phyloP scores from a whole-genome alignment of 2,329 filamentous ascomycete genomes.

The Cladosporium sp. region DNA sequence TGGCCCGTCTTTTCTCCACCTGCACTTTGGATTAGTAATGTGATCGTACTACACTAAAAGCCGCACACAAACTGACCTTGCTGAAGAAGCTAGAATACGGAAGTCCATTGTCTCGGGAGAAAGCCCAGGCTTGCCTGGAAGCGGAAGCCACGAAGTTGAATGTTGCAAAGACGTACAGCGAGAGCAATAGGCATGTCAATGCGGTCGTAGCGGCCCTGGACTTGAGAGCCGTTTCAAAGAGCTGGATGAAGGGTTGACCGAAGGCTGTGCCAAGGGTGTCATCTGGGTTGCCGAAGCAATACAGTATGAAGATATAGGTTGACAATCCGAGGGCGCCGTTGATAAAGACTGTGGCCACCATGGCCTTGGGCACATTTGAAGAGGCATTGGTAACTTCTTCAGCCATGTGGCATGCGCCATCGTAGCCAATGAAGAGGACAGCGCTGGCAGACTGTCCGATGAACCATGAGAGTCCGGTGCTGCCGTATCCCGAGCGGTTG shows the following conservation, averaged over 20 bases:
- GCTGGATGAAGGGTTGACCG: slow-evolving; percentile 48
- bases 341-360: slow-evolving; percentile 42
- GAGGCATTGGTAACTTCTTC: slow-evolving; percentile 25
- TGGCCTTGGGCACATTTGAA: slow-evolving; percentile 19
- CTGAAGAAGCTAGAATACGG: slow-evolving; percentile 22
- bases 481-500: slow-evolving; percentile 15
- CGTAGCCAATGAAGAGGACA: slow-evolving; percentile 20
- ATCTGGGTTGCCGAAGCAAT: slow-evolving; percentile 40
- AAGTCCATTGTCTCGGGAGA: slow-evolving; percentile 36
- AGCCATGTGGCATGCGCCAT: slow-evolving; percentile 20
- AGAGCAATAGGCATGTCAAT: slow-evolving; percentile 45
- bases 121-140: slow-evolving; percentile 38
- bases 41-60: no score
- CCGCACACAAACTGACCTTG: slow-evolving; percentile 8
- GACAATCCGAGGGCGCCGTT: slow-evolving; percentile 42
- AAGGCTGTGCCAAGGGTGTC: slow-evolving; percentile 37
- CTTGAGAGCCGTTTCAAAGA: slow-evolving; percentile 40
- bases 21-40: neutral
- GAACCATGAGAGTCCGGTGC: slow-evolving; percentile 18
- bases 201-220: slow-evolving; percentile 40
- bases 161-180: slow-evolving; percentile 37
- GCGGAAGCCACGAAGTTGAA: slow-evolving; percentile 33
- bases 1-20: slow-evolving; percentile 1
- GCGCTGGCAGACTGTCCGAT: slow-evolving; percentile 17
- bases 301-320: slow-evolving; percentile 41